A percentile compares a stretch with the other conserved stretches of the same genome.
Conservation (phyloP, 2,329 filamentous ascomycete genomes). For the Xylariaceae sp. region DNA sequence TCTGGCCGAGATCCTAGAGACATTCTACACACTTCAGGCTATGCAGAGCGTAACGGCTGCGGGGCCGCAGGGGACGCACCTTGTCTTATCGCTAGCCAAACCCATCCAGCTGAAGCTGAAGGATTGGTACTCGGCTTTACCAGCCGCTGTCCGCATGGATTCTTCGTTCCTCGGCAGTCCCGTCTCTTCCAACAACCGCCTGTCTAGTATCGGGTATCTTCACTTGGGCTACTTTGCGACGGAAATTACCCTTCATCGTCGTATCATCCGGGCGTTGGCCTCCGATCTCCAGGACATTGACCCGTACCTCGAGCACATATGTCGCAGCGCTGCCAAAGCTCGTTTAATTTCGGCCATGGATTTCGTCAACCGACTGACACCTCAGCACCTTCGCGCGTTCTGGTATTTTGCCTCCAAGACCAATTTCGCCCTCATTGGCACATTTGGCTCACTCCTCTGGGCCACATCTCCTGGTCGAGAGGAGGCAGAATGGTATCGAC, state of each 20-base stretch:
- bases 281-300: conserved; percentile 49
- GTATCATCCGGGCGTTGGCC: conserved; percentile 77
- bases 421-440: conserved; percentile 92
- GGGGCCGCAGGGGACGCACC: conserved; percentile 62
- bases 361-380: conserved; percentile 87
- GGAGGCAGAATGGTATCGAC: conserved; percentile 88
- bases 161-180: conserved; percentile 41
- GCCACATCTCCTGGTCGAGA: conserved; percentile 81
- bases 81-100: conserved; percentile 70
- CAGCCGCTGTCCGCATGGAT: conserved; percentile 61
- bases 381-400: conserved; percentile 80
- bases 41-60: conserved; percentile 62
- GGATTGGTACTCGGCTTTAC: conserved; percentile 73
- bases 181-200: conserved; percentile 36
- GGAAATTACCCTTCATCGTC: conserved; percentile 86
- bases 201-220: conserved; percentile 66
- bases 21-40: conserved; percentile 75
- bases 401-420: conserved; percentile 87
- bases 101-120: conserved; percentile 77
- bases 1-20: conserved; percentile 73
- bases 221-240: conserved; percentile 91
- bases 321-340: conserved; percentile 87
- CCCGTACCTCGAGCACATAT: conserved; percentile 83
- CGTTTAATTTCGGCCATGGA: conserved; percentile 95
- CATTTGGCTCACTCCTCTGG: conserved; percentile 85